phyloP scores from a whole-genome alignment of 1,284 basidiomycete species.

The Rhodotorula sp. region DNA sequence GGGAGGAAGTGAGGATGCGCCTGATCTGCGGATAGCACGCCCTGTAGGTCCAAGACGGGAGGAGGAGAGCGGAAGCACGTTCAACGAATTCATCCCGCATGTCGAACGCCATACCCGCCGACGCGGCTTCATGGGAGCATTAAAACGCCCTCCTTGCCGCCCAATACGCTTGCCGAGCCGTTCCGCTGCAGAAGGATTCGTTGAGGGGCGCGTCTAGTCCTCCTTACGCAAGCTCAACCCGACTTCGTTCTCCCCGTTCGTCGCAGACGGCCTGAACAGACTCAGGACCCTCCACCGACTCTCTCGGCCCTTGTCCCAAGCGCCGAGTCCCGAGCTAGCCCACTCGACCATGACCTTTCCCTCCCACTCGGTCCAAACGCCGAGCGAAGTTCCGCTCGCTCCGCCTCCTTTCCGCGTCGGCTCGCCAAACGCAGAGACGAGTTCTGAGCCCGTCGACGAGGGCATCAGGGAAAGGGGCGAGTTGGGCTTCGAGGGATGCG shows the following conservation, averaged over 20 bases:
- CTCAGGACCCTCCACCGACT: conserved; percentile 71
- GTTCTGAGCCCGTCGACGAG: conserved; percentile 67
- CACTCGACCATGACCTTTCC: conserved; percentile 73
- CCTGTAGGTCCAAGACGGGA: too few relatives aligned
- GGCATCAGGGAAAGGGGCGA: conserved; percentile 55
- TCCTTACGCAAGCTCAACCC: neutral
- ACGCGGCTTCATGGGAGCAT: too few relatives aligned
- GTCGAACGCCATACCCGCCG: too few relatives aligned
- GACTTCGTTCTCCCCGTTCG: conserved; percentile 19
- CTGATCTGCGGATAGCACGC: too few relatives aligned
- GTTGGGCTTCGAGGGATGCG: conserved; percentile 50
- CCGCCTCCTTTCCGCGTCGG: conserved; percentile 83
- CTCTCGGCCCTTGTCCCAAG: conserved; percentile 79
- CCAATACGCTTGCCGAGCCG: too few relatives aligned
- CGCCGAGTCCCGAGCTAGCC: conserved; percentile 73
- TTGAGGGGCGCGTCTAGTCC: too few relatives aligned
- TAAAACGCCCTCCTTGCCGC: too few relatives aligned
- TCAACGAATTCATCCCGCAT: too few relatives aligned
- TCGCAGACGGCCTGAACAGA: conserved; percentile 55
- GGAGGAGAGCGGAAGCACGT: too few relatives aligned
- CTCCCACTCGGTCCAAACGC: conserved; percentile 84
- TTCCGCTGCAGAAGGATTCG: too few relatives aligned
- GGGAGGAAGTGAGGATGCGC: too few relatives aligned
- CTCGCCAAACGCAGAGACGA: conserved; percentile 72
- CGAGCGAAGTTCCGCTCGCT: conserved; percentile 62